Base-by-base conservation (phyloP, 176 grass and related monocot genomes). In the Ensete glaucum region DNA sequence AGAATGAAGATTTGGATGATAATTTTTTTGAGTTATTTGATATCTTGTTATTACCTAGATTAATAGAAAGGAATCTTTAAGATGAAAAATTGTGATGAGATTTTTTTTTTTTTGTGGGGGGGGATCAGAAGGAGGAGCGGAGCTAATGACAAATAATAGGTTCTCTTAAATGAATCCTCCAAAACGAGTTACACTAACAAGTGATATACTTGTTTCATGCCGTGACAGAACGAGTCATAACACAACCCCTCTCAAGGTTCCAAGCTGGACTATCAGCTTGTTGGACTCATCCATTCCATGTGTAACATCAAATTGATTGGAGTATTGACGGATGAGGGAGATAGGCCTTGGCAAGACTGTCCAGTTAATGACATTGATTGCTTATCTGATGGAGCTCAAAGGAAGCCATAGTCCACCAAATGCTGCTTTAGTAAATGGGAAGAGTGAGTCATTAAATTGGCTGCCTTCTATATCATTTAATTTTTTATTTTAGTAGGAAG, bases 301-400 rank as follows among this genome's bases (percentile, higher is more conserved):
- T 92, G 92, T 74, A 96, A 96, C 75, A 96, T 90, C 72, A 96
- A 96, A 69, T 63, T 92, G 83, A 96, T 92, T 81, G 92, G 92
- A 68, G 92, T 92, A 84, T 90, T 96, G 83, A 89, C 92, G 74
- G 92, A 96, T 86, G 22, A 23, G 22, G 0, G 92, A 96, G 85
- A 96, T 96, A 89, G 92, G 92, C 84, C 89, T 96, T 67, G 92
- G 92, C 69, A 96, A 96, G 85, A 96, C 92, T 78, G 89, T 96
- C 57, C 92, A 96, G 92, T 89, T 96, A 69, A 96, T 96, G 92
- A 83, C 92, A 67, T 84, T 96, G 81, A 81, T 96, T 77, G 92
- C 92, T 65, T 92, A 89, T 76, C 78, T 96, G 68, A 96, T 96
- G 87, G 92, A 96, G 83, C 92, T 92, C 81, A 96, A 96, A 92